Evolutionary conservation across 768 basidiomycete species (phyloP), one percentile per base, ranked within the genome.

Genomic region (Scleroderma bovista): DNA sequence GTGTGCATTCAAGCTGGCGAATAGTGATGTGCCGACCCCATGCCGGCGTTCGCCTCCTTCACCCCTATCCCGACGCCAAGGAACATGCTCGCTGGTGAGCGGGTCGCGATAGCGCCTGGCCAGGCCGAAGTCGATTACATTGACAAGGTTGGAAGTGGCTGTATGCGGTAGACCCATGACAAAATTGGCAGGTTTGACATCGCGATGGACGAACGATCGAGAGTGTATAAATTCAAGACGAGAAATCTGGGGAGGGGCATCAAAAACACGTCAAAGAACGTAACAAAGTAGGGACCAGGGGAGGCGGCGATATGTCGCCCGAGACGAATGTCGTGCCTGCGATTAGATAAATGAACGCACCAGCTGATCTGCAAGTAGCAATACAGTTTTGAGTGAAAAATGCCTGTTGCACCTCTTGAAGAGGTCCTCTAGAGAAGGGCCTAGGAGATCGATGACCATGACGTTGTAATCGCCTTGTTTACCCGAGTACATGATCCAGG

Each of bases 111-210:
- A 90, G 57, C 84, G 85, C 64, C 88, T 88, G 0, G 88, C 86
- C 41, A 90, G 83, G 13, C 88, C 88, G 68, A 90, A 90, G 71
- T 90, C 88, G 58, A 90, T 90, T 57, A 99, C 88, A 67, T 98
- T 95, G 64, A 99, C 93, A 60, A 84, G 70, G 58, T 78, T 76
- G 0, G 77, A 62, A 66, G 78, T 72, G 55, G 81, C 84, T 54
- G 82, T 82, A 41, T 82, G 79, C 0, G 63, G 42, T 15, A 51
- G 48, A 55, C 92, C 90, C 91, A 98, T 97, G 53, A 99, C 86
- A 65, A 99, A 99, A 72, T 99, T 98, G 60, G 95, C 95, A 33
- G 95, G 95, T 68, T 98, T 99, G 69, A 99, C 88, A 65, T 98
- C 95, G 57, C 95, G 88, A 67, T 98, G 95, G 37, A 96, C 83